Conservation (phyloP, 129 eudicot species). For the Pittosporum tobira region DNA sequence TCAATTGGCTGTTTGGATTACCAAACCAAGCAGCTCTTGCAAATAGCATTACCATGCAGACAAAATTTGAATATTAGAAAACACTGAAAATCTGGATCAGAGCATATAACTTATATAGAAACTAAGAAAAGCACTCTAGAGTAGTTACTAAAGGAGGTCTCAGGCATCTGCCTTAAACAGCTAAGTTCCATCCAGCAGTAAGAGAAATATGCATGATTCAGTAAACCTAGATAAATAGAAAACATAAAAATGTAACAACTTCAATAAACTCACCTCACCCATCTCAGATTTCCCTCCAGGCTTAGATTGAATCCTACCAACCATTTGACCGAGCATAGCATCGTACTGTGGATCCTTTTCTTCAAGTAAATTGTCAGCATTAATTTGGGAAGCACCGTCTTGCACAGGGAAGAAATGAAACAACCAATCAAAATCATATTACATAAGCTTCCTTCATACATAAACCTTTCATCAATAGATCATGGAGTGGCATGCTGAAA, state of each 20-base stretch:
- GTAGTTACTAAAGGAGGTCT: no score
- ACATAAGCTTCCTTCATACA: neutral
- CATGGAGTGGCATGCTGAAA: neutral
- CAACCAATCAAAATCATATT: slow-evolving; percentile 6
- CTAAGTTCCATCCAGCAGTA: neutral
- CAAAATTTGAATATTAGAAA: neutral
- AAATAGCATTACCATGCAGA: neutral
- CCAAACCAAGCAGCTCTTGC: neutral
- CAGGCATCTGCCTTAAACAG: no score
- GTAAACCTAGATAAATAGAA: neutral
- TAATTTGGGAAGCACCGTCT: slow-evolving; percentile 38
- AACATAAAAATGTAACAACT: slow-evolving; percentile 9
- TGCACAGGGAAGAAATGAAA: slow-evolving; percentile 5
- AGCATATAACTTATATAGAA: neutral
- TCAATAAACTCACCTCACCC: slow-evolving; percentile 79
- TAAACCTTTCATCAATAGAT: neutral
- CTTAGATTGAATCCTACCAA: slow-evolving; percentile 70
- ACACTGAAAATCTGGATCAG: neutral
- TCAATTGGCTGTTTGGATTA: neutral
- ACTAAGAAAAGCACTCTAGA: no score
- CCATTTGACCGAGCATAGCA: slow-evolving; percentile 87
- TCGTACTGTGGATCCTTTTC: slow-evolving; percentile 69
- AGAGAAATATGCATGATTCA: neutral
- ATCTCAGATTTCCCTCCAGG: slow-evolving; percentile 90
- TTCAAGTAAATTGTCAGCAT: slow-evolving; percentile 41